phyloP scores from a whole-genome alignment of 2,329 filamentous ascomycete species.

The Aspergillus fijiensis region DNA sequence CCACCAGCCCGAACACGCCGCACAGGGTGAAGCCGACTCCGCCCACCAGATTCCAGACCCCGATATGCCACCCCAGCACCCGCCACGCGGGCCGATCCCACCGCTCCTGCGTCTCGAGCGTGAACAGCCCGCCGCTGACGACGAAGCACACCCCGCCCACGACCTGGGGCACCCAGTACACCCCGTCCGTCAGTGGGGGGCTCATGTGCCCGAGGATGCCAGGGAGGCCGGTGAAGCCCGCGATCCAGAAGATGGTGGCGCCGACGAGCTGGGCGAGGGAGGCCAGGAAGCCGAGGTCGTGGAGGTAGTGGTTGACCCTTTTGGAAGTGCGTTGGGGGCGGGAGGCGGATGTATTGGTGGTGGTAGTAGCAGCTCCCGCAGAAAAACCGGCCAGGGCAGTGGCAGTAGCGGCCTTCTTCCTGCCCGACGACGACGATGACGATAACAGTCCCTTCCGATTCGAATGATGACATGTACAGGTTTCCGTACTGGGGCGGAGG shows the following conservation, averaged over 20 bases:
- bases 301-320: slow-evolving; percentile 53
- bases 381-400: too few species aligned
- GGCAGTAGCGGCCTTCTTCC: too few species aligned
- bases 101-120: slow-evolving; percentile 63
- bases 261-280: slow-evolving; percentile 57
- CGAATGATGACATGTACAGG: too few species aligned
- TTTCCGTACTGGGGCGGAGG: too few species aligned
- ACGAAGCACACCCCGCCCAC: slow-evolving; percentile 64
- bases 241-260: slow-evolving; percentile 64
- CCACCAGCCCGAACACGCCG: slow-evolving; percentile 56
- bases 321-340: too few species aligned
- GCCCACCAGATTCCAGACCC: slow-evolving; percentile 64
- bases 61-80: slow-evolving; percentile 67
- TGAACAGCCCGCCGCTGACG: slow-evolving; percentile 59
- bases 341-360: too few species aligned
- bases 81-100: slow-evolving; percentile 61
- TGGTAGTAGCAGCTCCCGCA: too few species aligned
- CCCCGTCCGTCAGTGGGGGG: slow-evolving; percentile 50
- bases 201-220: slow-evolving; percentile 55
- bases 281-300: slow-evolving; percentile 63
- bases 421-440: too few species aligned
- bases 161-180: slow-evolving; percentile 64
- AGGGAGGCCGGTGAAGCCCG: slow-evolving; percentile 61
- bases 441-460: too few species aligned
- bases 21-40: slow-evolving; percentile 63